Conservation (phyloP, 2,329 filamentous ascomycete genomes). For the Trichoderma guizhouense region DNA sequence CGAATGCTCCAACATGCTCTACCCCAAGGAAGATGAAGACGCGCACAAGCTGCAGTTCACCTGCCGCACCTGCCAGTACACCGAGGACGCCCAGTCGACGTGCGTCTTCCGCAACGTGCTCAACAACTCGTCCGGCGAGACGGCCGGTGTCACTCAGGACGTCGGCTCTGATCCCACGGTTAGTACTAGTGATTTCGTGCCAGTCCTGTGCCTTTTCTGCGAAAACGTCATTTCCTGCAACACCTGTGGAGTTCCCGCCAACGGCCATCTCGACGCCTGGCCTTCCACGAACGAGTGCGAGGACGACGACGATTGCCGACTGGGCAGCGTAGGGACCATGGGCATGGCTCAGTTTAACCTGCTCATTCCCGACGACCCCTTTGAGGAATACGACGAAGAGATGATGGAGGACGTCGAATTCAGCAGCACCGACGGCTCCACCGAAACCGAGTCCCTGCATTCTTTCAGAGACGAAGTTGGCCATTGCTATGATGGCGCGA, state of each 20-base stretch:
- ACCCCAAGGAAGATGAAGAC: constrained; percentile 88
- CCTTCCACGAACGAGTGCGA: background rate
- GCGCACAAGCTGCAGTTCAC: constrained; percentile 87
- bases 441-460: background rate
- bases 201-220: constrained; percentile 45
- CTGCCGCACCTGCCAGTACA: constrained; percentile 92
- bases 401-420: constrained; percentile 28
- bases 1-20: constrained; percentile 98
- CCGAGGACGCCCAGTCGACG: constrained; percentile 77
- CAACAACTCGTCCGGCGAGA: constrained; percentile 87
- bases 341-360: constrained; percentile 31
- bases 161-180: constrained; percentile 98
- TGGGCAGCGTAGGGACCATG: constrained; percentile 23
- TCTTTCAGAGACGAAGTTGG: background rate
- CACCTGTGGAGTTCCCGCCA: constrained; percentile 34
- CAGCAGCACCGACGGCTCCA: constrained; percentile 21
- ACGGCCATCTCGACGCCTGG: constrained; percentile 21
- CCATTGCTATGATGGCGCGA: constrained; percentile 24
- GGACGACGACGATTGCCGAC: constrained; percentile 15
- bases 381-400: constrained; percentile 40
- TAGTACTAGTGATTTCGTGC: constrained; percentile 54
- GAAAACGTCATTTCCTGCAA: constrained; percentile 43
- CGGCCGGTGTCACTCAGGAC: constrained; percentile 94
- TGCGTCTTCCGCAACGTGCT: constrained; percentile 96
- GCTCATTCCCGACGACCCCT: constrained; percentile 31